Conservation (phyloP, 176 grass and related monocot species). For the Stipa capillata region DNA sequence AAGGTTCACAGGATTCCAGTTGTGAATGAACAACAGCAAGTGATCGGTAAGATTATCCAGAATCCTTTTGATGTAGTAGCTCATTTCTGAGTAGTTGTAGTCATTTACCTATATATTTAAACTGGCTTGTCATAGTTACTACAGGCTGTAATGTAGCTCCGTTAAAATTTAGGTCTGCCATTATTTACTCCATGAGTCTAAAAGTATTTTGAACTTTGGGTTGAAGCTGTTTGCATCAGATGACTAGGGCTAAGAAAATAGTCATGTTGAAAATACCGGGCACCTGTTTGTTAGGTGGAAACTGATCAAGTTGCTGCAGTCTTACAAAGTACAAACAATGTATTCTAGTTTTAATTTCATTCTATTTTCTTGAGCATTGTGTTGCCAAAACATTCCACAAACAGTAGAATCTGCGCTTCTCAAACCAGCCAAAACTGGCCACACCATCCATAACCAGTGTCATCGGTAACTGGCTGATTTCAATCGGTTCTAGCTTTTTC, state of each 20-base stretch:
- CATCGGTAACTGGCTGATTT: neutral
- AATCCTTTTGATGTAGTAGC: neutral
- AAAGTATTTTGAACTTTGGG: neutral
- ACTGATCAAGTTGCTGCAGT: neutral
- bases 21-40: conserved; percentile 47
- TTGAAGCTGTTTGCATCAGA: neutral
- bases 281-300: neutral
- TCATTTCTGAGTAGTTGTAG: neutral
- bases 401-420: neutral
- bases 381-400: neutral
- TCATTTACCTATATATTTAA: neutral
- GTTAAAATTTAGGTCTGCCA: neutral
- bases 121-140: neutral
- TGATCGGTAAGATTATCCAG: conserved; percentile 39
- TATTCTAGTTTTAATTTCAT: too few relatives aligned
- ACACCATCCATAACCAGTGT: neutral
- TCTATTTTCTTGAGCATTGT: neutral
- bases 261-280: neutral
- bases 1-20: conserved; percentile 84
- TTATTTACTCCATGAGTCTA: neutral
- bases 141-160: neutral
- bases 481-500: neutral
- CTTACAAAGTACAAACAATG: too few relatives aligned
- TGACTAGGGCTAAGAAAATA: neutral
- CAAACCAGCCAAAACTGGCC: neutral